These are phyloP conservation scores for Fusarium pseudocircinatum DNA, from an alignment of 2,329 filamentous ascomycete species.

Conservation along the genomic window DNA sequence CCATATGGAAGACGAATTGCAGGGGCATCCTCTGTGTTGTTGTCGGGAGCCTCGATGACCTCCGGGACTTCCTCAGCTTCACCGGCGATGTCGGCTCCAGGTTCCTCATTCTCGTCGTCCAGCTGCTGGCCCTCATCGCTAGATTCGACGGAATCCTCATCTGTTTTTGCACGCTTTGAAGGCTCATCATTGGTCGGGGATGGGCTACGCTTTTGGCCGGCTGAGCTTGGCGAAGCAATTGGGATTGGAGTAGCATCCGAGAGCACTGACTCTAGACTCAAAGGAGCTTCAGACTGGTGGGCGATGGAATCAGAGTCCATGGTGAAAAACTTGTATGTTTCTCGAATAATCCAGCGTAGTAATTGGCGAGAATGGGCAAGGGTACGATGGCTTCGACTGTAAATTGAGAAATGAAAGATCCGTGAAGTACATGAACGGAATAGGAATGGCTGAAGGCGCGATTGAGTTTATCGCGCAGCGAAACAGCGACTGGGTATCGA, in stretches of 20 bases:
- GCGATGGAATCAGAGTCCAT: background rate
- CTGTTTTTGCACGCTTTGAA: background rate
- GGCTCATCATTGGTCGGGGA: background rate
- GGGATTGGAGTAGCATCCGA: rapidly evolving
- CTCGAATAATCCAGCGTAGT: background rate
- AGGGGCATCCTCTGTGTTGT: rapidly evolving
- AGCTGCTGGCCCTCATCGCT: rapidly evolving
- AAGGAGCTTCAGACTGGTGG: rapidly evolving
- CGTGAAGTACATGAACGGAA: too few relatives aligned
- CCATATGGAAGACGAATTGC: rapidly evolving
- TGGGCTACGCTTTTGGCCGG: background rate
- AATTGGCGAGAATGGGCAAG: background rate
- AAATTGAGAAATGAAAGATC: too few relatives aligned
- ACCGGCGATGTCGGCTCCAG: rapidly evolving
- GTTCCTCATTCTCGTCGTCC: background rate
- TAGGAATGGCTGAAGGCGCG: rapidly evolving
- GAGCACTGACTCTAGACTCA: background rate
- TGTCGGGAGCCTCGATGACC: rapidly evolving
- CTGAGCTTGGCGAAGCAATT: rapidly evolving
- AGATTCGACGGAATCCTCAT: rapidly evolving
- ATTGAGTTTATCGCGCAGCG: background rate
- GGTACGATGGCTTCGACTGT: too few relatives aligned
- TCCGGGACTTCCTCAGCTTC: background rate
- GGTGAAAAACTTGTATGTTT: background rate
- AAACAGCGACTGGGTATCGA: background rate